A percentile compares a stretch with the other conserved stretches of the same genome.
These are phyloP conservation scores for Hawksworthiomyces lignivorus DNA, from an alignment of 2,329 filamentous ascomycete species.

Conservation along the genomic window DNA sequence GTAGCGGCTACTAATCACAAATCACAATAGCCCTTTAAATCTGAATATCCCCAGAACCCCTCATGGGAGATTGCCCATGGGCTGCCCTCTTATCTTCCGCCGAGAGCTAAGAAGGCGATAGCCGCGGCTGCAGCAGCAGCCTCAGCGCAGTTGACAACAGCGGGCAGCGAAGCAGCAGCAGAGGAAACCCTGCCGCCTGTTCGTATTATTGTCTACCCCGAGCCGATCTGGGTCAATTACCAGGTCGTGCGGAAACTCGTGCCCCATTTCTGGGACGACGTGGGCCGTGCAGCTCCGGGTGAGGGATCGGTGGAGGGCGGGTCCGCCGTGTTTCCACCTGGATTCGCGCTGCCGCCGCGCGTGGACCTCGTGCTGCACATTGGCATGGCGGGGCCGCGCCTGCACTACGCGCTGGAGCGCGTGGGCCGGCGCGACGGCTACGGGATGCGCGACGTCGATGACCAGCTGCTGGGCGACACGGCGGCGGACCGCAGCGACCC, in stretches of 20 bases:
- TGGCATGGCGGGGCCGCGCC: slow-evolving; percentile 62
- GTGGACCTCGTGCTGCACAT: slow-evolving; percentile 69
- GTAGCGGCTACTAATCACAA: neutral
- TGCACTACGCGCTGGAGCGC: slow-evolving; percentile 64
- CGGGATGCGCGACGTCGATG: slow-evolving; percentile 61
- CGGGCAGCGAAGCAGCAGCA: neutral
- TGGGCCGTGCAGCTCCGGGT: neutral
- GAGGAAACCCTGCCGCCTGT: slow-evolving; percentile 36
- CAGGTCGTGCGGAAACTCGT: slow-evolving; percentile 54
- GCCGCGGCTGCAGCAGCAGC: slow-evolving; percentile 15
- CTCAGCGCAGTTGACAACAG: slow-evolving; percentile 22
- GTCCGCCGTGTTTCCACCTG: neutral
- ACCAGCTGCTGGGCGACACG: slow-evolving; percentile 45
- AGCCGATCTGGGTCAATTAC: slow-evolving; percentile 66
- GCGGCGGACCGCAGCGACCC: slow-evolving; percentile 28
- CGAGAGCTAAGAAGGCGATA: slow-evolving; percentile 32
- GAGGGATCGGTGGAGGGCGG: too few relatives aligned
- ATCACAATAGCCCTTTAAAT: slow-evolving; percentile 60
- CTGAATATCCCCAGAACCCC: slow-evolving; percentile 65
- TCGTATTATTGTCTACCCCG: slow-evolving; percentile 56
- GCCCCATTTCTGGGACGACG: slow-evolving; percentile 50
- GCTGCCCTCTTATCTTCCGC: slow-evolving; percentile 58
- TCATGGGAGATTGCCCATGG: slow-evolving; percentile 68
- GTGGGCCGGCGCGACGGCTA: slow-evolving; percentile 67
- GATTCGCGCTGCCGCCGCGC: slow-evolving; percentile 4